These are phyloP conservation scores for Malania oleifera DNA, from an alignment of 164 flowering plant species.

Conservation along the genomic window DNA sequence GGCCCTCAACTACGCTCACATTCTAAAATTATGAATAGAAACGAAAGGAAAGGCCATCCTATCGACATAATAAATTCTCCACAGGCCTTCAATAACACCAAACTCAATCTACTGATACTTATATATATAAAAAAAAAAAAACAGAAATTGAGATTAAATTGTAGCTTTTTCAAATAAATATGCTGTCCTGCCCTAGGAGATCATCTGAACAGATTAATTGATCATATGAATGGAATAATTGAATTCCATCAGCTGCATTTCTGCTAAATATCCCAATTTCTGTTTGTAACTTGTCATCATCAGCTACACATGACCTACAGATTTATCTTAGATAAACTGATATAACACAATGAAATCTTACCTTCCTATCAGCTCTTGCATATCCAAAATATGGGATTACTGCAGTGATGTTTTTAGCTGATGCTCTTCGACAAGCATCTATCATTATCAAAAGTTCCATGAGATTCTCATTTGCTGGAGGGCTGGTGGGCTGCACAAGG, in stretches of 20 bases:
- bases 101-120: too few relatives aligned
- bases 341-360: slow-evolving; percentile 5
- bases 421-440: slow-evolving; percentile 97
- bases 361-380: slow-evolving; percentile 99
- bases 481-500: slow-evolving; percentile 93
- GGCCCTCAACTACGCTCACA: neutral
- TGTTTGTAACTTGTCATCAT: too few relatives aligned
- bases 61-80: neutral
- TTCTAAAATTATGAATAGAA: neutral
- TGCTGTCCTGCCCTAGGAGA: too few relatives aligned
- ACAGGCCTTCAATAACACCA: too few relatives aligned
- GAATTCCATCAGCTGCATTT: too few relatives aligned
- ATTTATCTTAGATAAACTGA: too few relatives aligned
- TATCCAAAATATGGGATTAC: slow-evolving; percentile 99
- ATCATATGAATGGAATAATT: too few relatives aligned
- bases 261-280: too few relatives aligned
- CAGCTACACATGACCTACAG: too few relatives aligned
- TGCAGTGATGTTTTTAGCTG: slow-evolving; percentile 94
- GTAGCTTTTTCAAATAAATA: neutral
- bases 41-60: neutral
- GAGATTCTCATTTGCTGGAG: slow-evolving; percentile 96
- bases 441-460: slow-evolving; percentile 95
- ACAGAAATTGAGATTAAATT: neutral
- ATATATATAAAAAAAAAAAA: neutral
- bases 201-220: too few relatives aligned